Evolutionary conservation across 2,329 filamentous ascomycete genomes (phyloP).

Genomic region (Sarocladiaceae sp.): DNA sequence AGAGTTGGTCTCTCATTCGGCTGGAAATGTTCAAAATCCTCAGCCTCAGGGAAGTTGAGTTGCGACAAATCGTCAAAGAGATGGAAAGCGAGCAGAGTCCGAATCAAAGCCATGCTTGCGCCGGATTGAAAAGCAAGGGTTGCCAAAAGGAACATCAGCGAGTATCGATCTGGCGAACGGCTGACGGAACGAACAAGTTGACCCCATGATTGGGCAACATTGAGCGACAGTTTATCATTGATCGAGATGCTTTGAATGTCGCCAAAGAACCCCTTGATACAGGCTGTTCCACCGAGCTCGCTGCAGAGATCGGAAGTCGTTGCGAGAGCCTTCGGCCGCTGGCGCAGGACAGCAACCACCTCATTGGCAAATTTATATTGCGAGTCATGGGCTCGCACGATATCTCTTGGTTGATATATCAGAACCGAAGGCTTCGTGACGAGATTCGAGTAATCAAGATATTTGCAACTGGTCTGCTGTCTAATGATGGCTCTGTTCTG

Average conservation of each 20-base stretch:
- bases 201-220: background rate
- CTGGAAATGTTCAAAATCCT: constrained; percentile 17
- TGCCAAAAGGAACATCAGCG: background rate
- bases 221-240: background rate
- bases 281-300: background rate
- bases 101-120: background rate
- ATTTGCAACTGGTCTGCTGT: background rate
- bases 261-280: background rate
- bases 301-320: background rate
- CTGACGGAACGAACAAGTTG: background rate
- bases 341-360: background rate
- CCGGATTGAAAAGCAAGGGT: background rate
- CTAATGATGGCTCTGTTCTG: background rate
- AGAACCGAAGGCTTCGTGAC: background rate
- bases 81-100: background rate
- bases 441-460: background rate
- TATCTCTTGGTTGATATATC: background rate
- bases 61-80: background rate
- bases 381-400: background rate
- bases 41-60: background rate
- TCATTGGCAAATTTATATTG: background rate
- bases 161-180: background rate
- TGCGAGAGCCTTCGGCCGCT: background rate
- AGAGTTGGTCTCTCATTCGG: constrained; percentile 16
- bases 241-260: background rate